Evolutionary conservation across 495 filamentous ascomycete genomes (phyloP).

Genomic region (Hypoxylon fuscum): DNA sequence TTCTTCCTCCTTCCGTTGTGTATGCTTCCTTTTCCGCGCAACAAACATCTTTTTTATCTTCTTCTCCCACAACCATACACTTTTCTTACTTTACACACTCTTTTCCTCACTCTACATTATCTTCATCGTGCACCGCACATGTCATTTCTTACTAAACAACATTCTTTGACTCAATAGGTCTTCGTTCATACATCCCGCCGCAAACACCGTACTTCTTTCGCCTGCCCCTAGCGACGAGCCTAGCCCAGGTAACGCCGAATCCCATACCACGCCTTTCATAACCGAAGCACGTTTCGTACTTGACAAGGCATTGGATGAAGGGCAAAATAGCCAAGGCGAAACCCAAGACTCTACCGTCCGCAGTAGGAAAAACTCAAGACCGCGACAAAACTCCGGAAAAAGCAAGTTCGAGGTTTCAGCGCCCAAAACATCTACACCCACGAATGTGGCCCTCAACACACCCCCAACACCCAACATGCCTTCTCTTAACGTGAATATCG

Average conservation of each 20-base stretch:
- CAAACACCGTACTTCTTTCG: conserved; percentile 57
- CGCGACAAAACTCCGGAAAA: not conserved
- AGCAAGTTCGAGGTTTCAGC: conserved; percentile 7
- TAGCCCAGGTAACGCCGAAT: conserved; percentile 50
- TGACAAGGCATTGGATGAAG: conserved; percentile 17
- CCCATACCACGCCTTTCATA: conserved; percentile 35
- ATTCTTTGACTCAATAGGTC: conserved; percentile 15
- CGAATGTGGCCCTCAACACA: conserved; percentile 33
- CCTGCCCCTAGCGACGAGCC: conserved; percentile 65
- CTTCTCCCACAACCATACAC: too few relatives aligned
- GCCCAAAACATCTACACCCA: conserved; percentile 9
- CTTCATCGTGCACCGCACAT: not conserved
- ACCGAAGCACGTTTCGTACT: conserved; percentile 44
- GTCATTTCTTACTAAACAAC: conserved; percentile 27
- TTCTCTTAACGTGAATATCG: not conserved
- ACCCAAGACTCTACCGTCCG: conserved; percentile 16
- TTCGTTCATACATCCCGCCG: conserved; percentile 10
- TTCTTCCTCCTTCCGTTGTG: not conserved
- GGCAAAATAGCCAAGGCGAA: not conserved
- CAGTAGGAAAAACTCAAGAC: conserved; percentile 6
- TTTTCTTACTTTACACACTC: too few relatives aligned
- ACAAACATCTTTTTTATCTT: too few relatives aligned
- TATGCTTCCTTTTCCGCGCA: not conserved
- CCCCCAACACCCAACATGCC: conserved; percentile 31
- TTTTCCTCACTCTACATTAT: too few relatives aligned